Conservation (phyloP, 2,329 filamentous ascomycete species). For the Sphaceloma murrayae region DNA sequence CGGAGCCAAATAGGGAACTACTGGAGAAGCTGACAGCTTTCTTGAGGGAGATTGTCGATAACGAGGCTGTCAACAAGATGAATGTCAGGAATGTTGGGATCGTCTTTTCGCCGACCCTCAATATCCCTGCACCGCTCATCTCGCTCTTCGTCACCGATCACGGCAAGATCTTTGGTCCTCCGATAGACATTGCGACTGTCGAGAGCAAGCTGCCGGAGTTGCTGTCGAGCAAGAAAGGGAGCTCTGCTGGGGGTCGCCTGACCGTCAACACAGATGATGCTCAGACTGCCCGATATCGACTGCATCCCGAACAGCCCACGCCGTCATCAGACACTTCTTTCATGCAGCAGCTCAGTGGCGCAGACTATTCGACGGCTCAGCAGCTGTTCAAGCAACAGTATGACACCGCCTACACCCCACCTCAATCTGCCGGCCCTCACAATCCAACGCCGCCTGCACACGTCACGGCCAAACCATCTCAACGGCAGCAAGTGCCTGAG, state of each 20-base stretch:
- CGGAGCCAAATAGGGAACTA: slow-evolving; percentile 68
- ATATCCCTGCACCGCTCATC: slow-evolving; percentile 91
- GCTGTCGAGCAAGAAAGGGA: slow-evolving; percentile 8
- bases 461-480: slow-evolving; percentile 6
- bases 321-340: slow-evolving; percentile 46
- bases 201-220: slow-evolving; percentile 15
- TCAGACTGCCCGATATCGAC: slow-evolving; percentile 54
- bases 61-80: slow-evolving; percentile 91
- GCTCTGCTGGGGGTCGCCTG: slow-evolving; percentile 32
- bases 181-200: slow-evolving; percentile 43
- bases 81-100: slow-evolving; percentile 93
- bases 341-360: slow-evolving; percentile 28
- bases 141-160: slow-evolving; percentile 90
- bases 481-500: not conserved
- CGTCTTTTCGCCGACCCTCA: slow-evolving; percentile 93
- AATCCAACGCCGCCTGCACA: slow-evolving; percentile 16
- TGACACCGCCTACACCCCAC: slow-evolving; percentile 10
- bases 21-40: slow-evolving; percentile 80
- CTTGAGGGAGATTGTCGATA: slow-evolving; percentile 84
- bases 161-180: slow-evolving; percentile 68
- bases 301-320: slow-evolving; percentile 57
- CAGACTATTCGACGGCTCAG: slow-evolving; percentile 13
- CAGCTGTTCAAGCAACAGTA: slow-evolving; percentile 14
- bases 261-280: slow-evolving; percentile 44
- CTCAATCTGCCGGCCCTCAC: not conserved